These are phyloP conservation scores for Leptographium procerum DNA, from an alignment of 2,329 filamentous ascomycete species.

Conservation along the genomic window DNA sequence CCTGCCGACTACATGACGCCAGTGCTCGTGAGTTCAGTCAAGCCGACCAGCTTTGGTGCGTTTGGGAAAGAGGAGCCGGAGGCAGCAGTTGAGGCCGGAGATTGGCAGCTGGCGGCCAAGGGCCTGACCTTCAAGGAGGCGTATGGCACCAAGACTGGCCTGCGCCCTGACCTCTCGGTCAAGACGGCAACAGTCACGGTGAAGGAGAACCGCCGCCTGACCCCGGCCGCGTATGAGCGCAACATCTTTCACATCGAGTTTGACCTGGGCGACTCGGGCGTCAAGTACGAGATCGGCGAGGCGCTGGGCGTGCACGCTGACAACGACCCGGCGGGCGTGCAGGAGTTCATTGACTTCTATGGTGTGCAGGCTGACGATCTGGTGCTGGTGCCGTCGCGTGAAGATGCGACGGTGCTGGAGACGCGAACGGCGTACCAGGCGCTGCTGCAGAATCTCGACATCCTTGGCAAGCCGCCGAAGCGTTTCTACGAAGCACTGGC, in stretches of 20 bases:
- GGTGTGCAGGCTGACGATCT: slow-evolving; percentile 71
- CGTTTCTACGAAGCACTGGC: slow-evolving; percentile 91
- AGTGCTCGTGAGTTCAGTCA: slow-evolving; percentile 51
- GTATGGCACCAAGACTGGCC: slow-evolving; percentile 58
- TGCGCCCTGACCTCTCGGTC: slow-evolving; percentile 76
- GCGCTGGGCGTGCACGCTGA: slow-evolving; percentile 93
- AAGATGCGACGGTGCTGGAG: slow-evolving; percentile 63
- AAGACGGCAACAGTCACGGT: slow-evolving; percentile 83
- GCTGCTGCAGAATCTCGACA: slow-evolving; percentile 84
- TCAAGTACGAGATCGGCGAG: slow-evolving; percentile 95
- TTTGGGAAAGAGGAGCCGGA: slow-evolving; percentile 70
- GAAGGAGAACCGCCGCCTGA: slow-evolving; percentile 90
- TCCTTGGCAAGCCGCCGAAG: slow-evolving; percentile 94
- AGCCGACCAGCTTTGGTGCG: slow-evolving; percentile 68
- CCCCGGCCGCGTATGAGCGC: slow-evolving; percentile 78
- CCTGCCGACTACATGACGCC: slow-evolving; percentile 44
- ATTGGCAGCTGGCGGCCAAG: slow-evolving; percentile 80
- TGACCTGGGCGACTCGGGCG: slow-evolving; percentile 78
- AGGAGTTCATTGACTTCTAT: slow-evolving; percentile 82
- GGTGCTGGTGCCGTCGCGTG: slow-evolving; percentile 82
- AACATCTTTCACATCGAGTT: slow-evolving; percentile 99
- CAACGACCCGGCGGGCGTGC: slow-evolving; percentile 70
- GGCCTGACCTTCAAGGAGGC: slow-evolving; percentile 90
- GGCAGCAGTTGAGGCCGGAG: slow-evolving; percentile 50
- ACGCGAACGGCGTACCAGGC: slow-evolving; percentile 89